Conservation (phyloP, 2,329 filamentous ascomycete species). For the Alternaria sp. region DNA sequence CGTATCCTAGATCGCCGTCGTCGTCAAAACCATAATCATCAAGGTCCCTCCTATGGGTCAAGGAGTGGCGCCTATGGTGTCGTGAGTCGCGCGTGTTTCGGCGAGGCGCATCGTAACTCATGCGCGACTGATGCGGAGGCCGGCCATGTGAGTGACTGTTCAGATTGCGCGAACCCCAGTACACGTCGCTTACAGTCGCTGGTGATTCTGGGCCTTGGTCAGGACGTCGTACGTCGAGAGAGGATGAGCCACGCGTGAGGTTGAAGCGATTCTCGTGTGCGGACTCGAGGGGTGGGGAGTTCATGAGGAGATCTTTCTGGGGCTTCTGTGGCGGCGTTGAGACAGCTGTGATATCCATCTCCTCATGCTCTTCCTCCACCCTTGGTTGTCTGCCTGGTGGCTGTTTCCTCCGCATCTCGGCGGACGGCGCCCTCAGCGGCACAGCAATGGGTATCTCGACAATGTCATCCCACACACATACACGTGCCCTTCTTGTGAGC, state of each 20-base stretch:
- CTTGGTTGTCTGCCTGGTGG: conserved; percentile 44
- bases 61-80: conserved; percentile 52
- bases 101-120: conserved; percentile 52
- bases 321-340: conserved; percentile 61
- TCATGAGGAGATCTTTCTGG: conserved; percentile 72
- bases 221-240: conserved; percentile 45
- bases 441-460: conserved; percentile 96
- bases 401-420: conserved; percentile 77
- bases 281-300: conserved; percentile 58
- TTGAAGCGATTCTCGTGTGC: conserved; percentile 56
- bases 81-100: conserved; percentile 37
- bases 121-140: conserved; percentile 42
- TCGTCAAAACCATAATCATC: conserved; percentile 60
- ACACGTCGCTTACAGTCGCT: conserved; percentile 42
- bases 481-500: conserved; percentile 84
- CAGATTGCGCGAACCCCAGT: conserved; percentile 31
- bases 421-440: conserved; percentile 81
- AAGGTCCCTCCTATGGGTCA: conserved; percentile 62
- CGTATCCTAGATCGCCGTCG: conserved; percentile 92
- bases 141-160: conserved; percentile 23
- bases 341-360: conserved; percentile 85
- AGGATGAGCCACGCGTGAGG: conserved; percentile 53
- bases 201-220: conserved; percentile 37
- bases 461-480: conserved; percentile 97
- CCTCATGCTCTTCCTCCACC: conserved; percentile 68